Evolutionary conservation across 192 early-diverging fungal species (phyloP), one percentile per base, ranked within the genome.

Genomic region (Allomyces arbusculus): DNA sequence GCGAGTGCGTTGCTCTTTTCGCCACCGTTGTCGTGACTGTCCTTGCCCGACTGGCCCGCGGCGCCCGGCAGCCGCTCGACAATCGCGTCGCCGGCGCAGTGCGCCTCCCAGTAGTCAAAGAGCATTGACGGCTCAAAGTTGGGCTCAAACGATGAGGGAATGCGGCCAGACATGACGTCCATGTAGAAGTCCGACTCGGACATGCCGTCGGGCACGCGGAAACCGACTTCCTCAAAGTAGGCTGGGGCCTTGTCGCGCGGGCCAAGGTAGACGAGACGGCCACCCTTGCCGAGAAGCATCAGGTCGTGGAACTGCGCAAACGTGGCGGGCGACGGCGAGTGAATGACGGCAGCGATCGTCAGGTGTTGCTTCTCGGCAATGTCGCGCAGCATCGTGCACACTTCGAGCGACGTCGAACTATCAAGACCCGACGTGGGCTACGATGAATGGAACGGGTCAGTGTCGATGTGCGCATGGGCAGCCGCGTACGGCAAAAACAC

Each of bases 231-330:
- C 2, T 70, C 70, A 67, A 86, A 85, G 63, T 86, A 86, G 9
- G 50, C 28, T 1, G 69, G 22, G 12, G 78, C 78, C 14, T 78
- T 73, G 23, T 66, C 70, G 5, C 78, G 64, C 12, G 84, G 84
- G 24, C 86, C 86, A 40, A 80, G 74, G 66, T 82, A 88, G 19
- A 87, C 75, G 14, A 84, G 73, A 28, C 69, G 72, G 1, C 86
- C 86, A 20, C 86, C 82, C 50, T 87, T 85, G n/a, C 86, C 86
- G 22, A 88, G 73, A 26, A 88, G 73, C 23, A 88, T 44, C 5
- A 88, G 71, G 64, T 88, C 86, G 68, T 88, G 83, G 72, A 88
- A 88, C 65, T 84, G 80, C 7, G 74, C 66, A 67, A 86, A 88
- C 0, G 87, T 76, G 16, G 79, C 75, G 3, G 82, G 80, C 1